phyloP scores from a whole-genome alignment of 139 green algal species.

The Tetraselmis striata region DNA sequence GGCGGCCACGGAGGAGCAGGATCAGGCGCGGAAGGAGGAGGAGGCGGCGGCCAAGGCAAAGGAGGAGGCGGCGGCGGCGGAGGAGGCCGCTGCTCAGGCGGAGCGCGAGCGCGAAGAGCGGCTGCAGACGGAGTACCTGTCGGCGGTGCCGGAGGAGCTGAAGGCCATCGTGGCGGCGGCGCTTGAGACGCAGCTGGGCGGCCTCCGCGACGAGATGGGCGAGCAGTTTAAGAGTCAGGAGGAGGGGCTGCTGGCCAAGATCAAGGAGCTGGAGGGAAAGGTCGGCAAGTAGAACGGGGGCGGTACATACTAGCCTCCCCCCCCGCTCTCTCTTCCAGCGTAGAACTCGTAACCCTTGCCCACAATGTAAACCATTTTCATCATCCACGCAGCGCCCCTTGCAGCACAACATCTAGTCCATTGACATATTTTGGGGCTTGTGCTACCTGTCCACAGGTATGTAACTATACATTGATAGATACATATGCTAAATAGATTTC shows the following conservation, averaged over 20 bases:
- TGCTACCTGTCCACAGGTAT: too few relatives aligned
- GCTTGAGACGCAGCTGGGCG: not conserved
- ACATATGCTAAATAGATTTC: too few relatives aligned
- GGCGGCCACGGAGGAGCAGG: not conserved
- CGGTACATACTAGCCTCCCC: too few relatives aligned
- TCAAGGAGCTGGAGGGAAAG: not conserved
- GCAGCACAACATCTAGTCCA: too few relatives aligned
- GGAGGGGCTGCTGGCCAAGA: not conserved
- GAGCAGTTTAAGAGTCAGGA: not conserved
- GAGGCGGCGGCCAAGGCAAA: not conserved
- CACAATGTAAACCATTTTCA: too few relatives aligned
- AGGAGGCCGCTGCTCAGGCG: not conserved
- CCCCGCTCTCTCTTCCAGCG: too few relatives aligned
- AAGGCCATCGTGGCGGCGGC: not conserved
- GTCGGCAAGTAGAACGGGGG: not conserved
- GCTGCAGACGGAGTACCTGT: not conserved
- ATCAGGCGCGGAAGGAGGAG: not conserved
- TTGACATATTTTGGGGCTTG: too few relatives aligned
- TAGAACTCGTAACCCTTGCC: too few relatives aligned
- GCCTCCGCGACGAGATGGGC: not conserved
- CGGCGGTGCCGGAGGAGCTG: not conserved
- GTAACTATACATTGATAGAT: too few relatives aligned
- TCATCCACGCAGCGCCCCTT: too few relatives aligned
- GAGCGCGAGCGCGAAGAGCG: not conserved
- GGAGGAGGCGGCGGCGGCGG: not conserved